Base-by-base conservation (phyloP, 140 eudicot species). In the Senecio squalidus region DNA sequence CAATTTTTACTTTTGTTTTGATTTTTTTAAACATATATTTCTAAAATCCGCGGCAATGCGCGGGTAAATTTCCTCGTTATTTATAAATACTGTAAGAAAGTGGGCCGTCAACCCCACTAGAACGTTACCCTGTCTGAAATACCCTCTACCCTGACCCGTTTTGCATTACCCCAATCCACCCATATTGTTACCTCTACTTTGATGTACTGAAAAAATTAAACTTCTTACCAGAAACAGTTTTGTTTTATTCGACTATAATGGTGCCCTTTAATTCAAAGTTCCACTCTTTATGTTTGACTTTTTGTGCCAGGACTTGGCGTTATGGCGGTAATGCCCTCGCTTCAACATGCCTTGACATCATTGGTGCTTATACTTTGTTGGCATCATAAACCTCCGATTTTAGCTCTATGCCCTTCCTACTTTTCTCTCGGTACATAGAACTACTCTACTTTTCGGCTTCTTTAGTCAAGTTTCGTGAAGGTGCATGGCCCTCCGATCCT, bases 331-430 rank as follows among this genome's bases (percentile, higher is more conserved):
- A 79, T 85, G 95, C 74, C n/a, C n/a, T 89, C 6, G 93, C 85
- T 28, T 85, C 97, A 23, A 89, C 95, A 24, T 85, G 97, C 61
- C 56, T 89, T 18, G n/a, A 89, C 79, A 70, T 82, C 93, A 5
- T 82, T 89, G 15, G 86, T 85, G 4, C 85, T 89, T 20, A 62
- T 75, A 40, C 54, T 89, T 5, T 82, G 80, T 67, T 89, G 95
- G 97, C 78, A 82, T n/a, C n/a, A n/a, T 70, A 79, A 76, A 70
- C 83, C 80, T 54, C 57, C 82, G 24, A 47, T 79, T 8, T 1
- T 82, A 21, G 76, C 95, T 14, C 74, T 71, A 5, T 72, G 74
- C 50, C n/a, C n/a, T 89, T 89, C 56, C 23, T 89, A 30, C 62
- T 85, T 2, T 82, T 89, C 80, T 89, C 85, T 5, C 93, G 97